Conservation (phyloP, 2,329 filamentous ascomycete genomes). For the Trichoderma breve region DNA sequence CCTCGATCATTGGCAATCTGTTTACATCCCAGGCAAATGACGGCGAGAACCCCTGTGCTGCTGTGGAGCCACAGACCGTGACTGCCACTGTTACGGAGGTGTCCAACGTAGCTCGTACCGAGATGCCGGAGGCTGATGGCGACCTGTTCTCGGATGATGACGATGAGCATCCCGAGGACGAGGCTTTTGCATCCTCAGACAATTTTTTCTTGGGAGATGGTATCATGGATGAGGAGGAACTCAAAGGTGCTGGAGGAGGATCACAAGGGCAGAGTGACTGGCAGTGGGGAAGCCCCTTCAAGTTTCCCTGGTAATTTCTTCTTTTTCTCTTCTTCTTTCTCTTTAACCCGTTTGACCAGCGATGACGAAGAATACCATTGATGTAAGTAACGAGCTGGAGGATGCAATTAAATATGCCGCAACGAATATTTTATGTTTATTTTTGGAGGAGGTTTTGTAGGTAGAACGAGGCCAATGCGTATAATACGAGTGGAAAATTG, state of each 20-base stretch:
- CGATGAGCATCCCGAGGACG: not conserved
- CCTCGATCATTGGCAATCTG: not conserved
- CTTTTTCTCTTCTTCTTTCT: not conserved
- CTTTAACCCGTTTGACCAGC: not conserved
- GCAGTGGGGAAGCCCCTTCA: conserved; percentile 3
- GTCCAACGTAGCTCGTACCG: not conserved
- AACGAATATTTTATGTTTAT: conserved; percentile 10
- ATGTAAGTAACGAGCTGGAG: conserved; percentile 16
- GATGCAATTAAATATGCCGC: not conserved
- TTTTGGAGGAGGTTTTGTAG: not conserved
- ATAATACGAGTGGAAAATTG: conserved; percentile 6
- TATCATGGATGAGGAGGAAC: not conserved
- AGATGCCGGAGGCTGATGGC: conserved; percentile 29
- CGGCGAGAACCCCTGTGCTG: conserved; percentile 14
- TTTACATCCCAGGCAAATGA: conserved; percentile 9
- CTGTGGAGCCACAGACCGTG: conserved; percentile 19
- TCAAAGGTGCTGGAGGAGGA: conserved; percentile 13
- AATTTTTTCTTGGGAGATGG: not conserved
- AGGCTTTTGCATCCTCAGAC: not conserved
- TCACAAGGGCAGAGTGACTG: not conserved
- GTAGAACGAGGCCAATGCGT: conserved; percentile 4
- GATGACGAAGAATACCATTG: conserved; percentile 19
- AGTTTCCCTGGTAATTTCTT: not conserved
- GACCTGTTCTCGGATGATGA: conserved; percentile 13
- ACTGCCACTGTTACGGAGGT: conserved; percentile 34